A percentile compares a stretch with the other conserved stretches of the same genome.
Evolutionary conservation across 2,329 filamentous ascomycete species (phyloP).

Genomic region (Phialemoniopsis sp.): DNA sequence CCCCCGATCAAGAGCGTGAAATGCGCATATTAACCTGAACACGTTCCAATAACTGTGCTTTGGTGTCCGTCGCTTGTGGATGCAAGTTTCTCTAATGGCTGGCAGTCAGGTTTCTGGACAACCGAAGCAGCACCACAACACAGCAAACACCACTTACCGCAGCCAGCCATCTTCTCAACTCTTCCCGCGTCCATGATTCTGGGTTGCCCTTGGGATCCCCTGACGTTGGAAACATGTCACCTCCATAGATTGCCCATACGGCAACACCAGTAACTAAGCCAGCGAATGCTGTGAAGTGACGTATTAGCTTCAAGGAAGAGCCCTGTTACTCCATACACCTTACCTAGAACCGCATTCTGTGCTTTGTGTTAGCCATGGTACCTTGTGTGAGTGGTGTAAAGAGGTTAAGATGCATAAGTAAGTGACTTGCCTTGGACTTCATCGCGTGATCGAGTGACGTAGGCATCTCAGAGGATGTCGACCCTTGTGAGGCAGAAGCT

Average conservation of each 20-base stretch:
- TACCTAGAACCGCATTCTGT: slow-evolving; percentile 69
- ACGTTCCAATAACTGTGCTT: slow-evolving; percentile 41
- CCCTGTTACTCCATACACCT: slow-evolving; percentile 1
- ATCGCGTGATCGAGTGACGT: slow-evolving; percentile 65
- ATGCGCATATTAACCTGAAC: slow-evolving; percentile 43
- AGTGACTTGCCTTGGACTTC: slow-evolving; percentile 58
- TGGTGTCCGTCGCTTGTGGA: slow-evolving; percentile 35
- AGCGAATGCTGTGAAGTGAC: slow-evolving; percentile 62
- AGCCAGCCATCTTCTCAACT: slow-evolving; percentile 76
- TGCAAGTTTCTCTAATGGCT: slow-evolving; percentile 37
- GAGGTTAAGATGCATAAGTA: no score
- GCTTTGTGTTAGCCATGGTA: slow-evolving; percentile 6
- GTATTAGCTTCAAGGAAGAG: slow-evolving; percentile 14
- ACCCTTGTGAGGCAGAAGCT: no score
- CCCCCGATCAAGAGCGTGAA: slow-evolving; percentile 18
- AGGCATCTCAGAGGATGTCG: slow-evolving; percentile 45
- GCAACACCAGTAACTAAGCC: slow-evolving; percentile 78
- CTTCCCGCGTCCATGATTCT: slow-evolving; percentile 69
- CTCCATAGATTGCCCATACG: slow-evolving; percentile 80
- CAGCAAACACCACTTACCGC: slow-evolving; percentile 52
- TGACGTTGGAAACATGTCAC: slow-evolving; percentile 74
- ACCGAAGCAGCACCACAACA: no score
- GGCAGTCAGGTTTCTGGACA: background rate
- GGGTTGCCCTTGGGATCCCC: slow-evolving; percentile 74
- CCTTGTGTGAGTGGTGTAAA: no score